Evolutionary conservation across 2,329 filamentous ascomycete genomes (phyloP).

Genomic region (Penicillium hesseltinei): DNA sequence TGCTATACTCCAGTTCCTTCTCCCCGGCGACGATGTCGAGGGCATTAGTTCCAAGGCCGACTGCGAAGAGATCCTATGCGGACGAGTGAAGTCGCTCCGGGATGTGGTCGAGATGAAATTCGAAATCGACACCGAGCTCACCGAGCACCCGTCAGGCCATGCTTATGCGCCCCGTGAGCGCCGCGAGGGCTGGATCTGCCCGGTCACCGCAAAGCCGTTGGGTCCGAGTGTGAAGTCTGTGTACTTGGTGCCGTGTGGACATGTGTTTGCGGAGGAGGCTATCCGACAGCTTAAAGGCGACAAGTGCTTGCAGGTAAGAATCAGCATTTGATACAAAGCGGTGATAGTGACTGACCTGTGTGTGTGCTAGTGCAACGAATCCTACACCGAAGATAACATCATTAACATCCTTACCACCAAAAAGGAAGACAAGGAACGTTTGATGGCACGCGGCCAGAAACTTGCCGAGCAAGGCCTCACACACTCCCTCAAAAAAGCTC

Average conservation of each 20-base stretch:
- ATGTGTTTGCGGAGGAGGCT: constrained; percentile 85
- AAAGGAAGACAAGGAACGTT: constrained; percentile 66
- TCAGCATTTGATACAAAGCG: background rate
- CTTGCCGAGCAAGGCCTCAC: constrained; percentile 71
- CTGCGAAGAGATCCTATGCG: constrained; percentile 60
- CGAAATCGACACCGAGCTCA: constrained; percentile 49
- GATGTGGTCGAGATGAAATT: constrained; percentile 88
- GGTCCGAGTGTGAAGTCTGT: constrained; percentile 77
- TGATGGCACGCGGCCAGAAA: constrained; percentile 66
- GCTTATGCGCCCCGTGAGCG: constrained; percentile 33
- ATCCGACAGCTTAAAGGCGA: constrained; percentile 75
- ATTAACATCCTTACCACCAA: constrained; percentile 76
- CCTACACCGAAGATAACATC: constrained; percentile 71
- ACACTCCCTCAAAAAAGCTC: constrained; percentile 82
- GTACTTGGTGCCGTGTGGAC: constrained; percentile 91
- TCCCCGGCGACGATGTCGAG: constrained; percentile 55
- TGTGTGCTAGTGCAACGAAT: constrained; percentile 63
- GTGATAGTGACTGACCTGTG: background rate
- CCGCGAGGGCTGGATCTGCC: constrained; percentile 71
- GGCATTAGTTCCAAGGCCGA: constrained; percentile 56
- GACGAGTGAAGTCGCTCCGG: constrained; percentile 71
- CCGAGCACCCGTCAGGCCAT: constrained; percentile 43
- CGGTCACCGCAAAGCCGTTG: constrained; percentile 80
- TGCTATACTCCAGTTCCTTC: constrained; percentile 69
- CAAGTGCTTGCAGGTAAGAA: constrained; percentile 55